Conservation (phyloP, 495 filamentous ascomycete genomes). For the Amphirosellinia nigrospora region DNA sequence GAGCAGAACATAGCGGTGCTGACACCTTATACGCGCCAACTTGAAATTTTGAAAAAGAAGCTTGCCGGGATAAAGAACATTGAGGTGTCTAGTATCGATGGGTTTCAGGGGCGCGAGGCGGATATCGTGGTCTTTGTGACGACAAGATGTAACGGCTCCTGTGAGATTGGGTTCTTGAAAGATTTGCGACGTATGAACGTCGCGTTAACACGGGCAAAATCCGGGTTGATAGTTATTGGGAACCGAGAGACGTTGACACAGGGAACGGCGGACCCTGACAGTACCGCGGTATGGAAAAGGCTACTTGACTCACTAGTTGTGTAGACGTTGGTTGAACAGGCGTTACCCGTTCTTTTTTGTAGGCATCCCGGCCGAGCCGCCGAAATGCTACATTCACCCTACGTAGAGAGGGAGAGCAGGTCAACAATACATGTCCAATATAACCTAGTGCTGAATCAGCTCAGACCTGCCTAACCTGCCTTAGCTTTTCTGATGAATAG, state of each 20-base stretch:
- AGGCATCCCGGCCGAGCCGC: too few species aligned
- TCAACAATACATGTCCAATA: too few species aligned
- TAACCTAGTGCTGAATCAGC: neutral
- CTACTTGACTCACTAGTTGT: constrained; percentile 14
- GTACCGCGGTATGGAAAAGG: constrained; percentile 27
- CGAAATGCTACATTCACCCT: too few species aligned
- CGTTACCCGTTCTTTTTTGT: too few species aligned
- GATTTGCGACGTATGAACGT: constrained; percentile 59
- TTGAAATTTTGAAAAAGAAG: too few species aligned
- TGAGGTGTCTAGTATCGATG: constrained; percentile 56
- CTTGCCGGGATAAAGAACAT: too few species aligned
- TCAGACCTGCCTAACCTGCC: neutral
- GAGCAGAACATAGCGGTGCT: too few species aligned
- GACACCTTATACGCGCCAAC: too few species aligned
- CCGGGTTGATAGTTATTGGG: constrained; percentile 55
- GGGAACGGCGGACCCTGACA: constrained; percentile 31
- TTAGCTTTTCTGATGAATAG: too few species aligned
- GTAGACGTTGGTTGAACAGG: neutral
- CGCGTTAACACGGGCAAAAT: constrained; percentile 54
- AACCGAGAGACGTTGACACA: constrained; percentile 45
- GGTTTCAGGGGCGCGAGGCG: constrained; percentile 58
- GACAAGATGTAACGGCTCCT: constrained; percentile 52
- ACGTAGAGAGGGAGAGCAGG: too few species aligned
- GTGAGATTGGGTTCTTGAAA: constrained; percentile 58
- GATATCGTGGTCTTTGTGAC: constrained; percentile 59